A percentile compares a stretch with the other conserved stretches of the same genome.
These are phyloP conservation scores for Colletotrichum australisinense DNA, from an alignment of 2,329 filamentous ascomycete genomes.

Conservation along the genomic window DNA sequence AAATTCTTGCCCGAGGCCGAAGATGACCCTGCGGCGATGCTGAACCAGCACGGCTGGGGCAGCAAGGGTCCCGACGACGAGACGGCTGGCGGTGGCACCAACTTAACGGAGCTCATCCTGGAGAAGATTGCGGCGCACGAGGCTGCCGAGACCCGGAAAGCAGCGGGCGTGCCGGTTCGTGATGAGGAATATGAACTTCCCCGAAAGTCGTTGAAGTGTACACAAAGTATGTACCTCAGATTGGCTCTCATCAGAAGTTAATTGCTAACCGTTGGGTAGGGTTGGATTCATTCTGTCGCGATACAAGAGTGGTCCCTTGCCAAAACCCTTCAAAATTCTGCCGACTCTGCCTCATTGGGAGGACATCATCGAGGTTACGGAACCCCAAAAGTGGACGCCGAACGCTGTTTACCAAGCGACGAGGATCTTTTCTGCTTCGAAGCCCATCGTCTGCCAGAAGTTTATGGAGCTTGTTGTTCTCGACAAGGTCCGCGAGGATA, in stretches of 20 bases:
- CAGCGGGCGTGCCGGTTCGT: constrained; percentile 67
- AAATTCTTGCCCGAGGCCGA: constrained; percentile 85
- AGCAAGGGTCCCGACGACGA: constrained; percentile 56
- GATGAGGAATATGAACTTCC: constrained; percentile 91
- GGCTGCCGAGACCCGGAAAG: constrained; percentile 66
- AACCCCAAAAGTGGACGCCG: constrained; percentile 78
- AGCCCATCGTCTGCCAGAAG: constrained; percentile 81
- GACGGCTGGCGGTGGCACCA: constrained; percentile 68
- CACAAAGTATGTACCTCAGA: constrained; percentile 71
- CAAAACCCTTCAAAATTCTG: constrained; percentile 97
- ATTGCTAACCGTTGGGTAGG: constrained; percentile 53
- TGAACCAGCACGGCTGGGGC: constrained; percentile 71
- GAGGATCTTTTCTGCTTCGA: constrained; percentile 89
- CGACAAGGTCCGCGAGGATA: constrained; percentile 92
- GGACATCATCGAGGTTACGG: constrained; percentile 85
- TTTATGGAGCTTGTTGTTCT: constrained; percentile 91
- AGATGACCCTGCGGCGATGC: constrained; percentile 70
- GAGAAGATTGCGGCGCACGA: constrained; percentile 95
- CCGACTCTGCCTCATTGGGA: constrained; percentile 94
- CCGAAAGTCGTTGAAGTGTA: constrained; percentile 95
- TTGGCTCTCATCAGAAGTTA: background rate
- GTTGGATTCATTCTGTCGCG: constrained; percentile 89
- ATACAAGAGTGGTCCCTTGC: constrained; percentile 95
- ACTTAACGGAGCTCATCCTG: constrained; percentile 92
- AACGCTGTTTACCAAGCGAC: constrained; percentile 90